These are phyloP conservation scores for Penicillium paneum DNA, from an alignment of 2,329 filamentous ascomycete species.

Conservation along the genomic window DNA sequence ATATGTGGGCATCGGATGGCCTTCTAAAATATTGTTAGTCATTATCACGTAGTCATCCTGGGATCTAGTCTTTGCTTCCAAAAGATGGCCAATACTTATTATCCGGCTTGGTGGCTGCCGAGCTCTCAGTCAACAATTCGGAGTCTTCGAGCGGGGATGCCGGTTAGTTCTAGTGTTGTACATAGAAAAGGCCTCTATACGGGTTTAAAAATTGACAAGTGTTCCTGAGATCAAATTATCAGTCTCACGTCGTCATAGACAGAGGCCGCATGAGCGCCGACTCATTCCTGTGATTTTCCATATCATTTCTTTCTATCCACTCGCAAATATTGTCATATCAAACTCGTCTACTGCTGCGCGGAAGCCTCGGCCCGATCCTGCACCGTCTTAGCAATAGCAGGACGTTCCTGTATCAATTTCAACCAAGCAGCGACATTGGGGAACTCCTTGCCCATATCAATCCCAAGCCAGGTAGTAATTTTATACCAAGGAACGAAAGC, in stretches of 20 bases:
- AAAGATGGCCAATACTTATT: slow-evolving; percentile 18
- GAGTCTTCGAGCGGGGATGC: neutral
- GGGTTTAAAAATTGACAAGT: too few relatives aligned
- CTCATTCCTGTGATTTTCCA: neutral
- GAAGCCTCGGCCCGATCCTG: slow-evolving; percentile 16
- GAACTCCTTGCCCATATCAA: slow-evolving; percentile 32
- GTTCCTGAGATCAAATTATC: too few relatives aligned
- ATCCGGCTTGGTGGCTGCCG: neutral
- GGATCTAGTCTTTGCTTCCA: slow-evolving; percentile 23
- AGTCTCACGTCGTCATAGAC: too few relatives aligned
- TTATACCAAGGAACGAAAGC: slow-evolving; percentile 41
- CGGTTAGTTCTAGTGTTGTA: too few relatives aligned
- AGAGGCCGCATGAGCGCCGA: too few relatives aligned
- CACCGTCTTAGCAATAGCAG: slow-evolving; percentile 25
- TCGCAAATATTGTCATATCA: neutral
- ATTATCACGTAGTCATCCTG: slow-evolving; percentile 27
- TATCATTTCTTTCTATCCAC: neutral
- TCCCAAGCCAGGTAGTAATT: neutral
- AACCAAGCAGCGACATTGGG: slow-evolving; percentile 32
- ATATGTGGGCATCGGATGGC: slow-evolving; percentile 28
- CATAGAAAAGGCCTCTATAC: too few relatives aligned
- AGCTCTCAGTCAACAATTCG: neutral
- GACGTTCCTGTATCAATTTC: slow-evolving; percentile 26
- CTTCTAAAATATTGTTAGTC: slow-evolving; percentile 19
- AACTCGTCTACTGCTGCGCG: neutral